Conservation (phyloP, 2,329 filamentous ascomycete genomes). For the Sarocladium kiliense region DNA sequence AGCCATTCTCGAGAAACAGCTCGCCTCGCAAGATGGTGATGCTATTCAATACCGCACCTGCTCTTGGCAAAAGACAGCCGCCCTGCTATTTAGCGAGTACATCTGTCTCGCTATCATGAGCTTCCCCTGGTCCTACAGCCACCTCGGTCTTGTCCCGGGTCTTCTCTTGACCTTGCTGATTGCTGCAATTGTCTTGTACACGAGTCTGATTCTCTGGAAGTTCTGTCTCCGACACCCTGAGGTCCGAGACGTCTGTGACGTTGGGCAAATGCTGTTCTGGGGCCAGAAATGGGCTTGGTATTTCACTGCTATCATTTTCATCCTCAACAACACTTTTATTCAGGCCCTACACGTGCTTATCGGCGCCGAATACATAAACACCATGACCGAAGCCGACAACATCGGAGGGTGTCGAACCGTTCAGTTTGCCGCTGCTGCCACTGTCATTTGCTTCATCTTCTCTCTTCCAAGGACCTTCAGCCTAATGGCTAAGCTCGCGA, state of each 20-base stretch:
- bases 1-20: conserved; percentile 57
- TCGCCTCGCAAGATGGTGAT: conserved; percentile 70
- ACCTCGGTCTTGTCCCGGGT: conserved; percentile 79
- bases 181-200: conserved; percentile 77
- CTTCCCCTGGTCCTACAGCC: conserved; percentile 87
- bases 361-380: conserved; percentile 84
- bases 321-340: conserved; percentile 92
- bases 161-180: conserved; percentile 78
- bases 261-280: conserved; percentile 94
- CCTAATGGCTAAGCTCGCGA: conserved; percentile 73
- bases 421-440: conserved; percentile 68
- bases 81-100: conserved; percentile 88
- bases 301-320: conserved; percentile 69
- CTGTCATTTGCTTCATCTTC: conserved; percentile 69
- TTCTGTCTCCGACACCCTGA: conserved; percentile 90
- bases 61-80: conserved; percentile 92
- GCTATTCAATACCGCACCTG: conserved; percentile 90
- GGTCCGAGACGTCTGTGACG: conserved; percentile 87
- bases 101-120: conserved; percentile 93
- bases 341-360: conserved; percentile 77
- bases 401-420: conserved; percentile 68
- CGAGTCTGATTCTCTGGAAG: conserved; percentile 60
- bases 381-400: conserved; percentile 66
- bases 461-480: conserved; percentile 84
- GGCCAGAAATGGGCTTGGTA: conserved; percentile 66